Evolutionary conservation across 139 green algal genomes (phyloP).

Genomic region (Volvox africanus): DNA sequence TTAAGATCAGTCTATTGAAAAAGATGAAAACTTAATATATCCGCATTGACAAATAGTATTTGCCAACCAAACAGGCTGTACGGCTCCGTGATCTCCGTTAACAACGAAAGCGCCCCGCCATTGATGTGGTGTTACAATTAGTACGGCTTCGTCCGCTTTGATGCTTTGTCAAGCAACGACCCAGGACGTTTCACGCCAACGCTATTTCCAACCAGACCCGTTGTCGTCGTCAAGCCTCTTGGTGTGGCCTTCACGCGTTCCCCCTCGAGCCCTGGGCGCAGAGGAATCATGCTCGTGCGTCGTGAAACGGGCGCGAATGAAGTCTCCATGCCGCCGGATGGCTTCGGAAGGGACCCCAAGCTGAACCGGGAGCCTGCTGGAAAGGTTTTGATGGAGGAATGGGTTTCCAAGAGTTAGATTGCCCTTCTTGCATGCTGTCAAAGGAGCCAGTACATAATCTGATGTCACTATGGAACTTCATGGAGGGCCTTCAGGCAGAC

Average conservation of each 20-base stretch:
- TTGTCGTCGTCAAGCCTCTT: too few relatives aligned
- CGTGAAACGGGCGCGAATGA: neutral
- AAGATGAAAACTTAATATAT: too few relatives aligned
- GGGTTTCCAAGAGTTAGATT: too few relatives aligned
- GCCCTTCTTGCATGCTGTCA: too few relatives aligned
- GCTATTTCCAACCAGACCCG: neutral
- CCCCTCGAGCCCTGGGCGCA: neutral
- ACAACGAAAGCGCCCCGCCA: neutral
- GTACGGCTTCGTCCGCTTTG: neutral
- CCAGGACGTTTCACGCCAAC: conserved; percentile 2
- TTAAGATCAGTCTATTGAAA: too few relatives aligned
- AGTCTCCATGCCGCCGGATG: neutral
- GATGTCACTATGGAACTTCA: too few relatives aligned
- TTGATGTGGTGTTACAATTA: neutral
- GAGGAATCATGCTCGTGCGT: conserved; percentile 31
- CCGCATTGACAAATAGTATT: too few relatives aligned
- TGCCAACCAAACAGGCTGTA: neutral
- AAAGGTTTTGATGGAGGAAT: too few relatives aligned
- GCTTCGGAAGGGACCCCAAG: neutral
- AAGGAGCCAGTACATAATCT: too few relatives aligned
- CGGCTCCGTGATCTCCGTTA: neutral
- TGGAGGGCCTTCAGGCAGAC: too few relatives aligned
- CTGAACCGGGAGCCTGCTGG: neutral
- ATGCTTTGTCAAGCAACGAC: neutral
- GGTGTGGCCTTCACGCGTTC: neutral